Evolutionary conservation across 139 green algal genomes (phyloP).

Genomic region (Coelastrella sp.): DNA sequence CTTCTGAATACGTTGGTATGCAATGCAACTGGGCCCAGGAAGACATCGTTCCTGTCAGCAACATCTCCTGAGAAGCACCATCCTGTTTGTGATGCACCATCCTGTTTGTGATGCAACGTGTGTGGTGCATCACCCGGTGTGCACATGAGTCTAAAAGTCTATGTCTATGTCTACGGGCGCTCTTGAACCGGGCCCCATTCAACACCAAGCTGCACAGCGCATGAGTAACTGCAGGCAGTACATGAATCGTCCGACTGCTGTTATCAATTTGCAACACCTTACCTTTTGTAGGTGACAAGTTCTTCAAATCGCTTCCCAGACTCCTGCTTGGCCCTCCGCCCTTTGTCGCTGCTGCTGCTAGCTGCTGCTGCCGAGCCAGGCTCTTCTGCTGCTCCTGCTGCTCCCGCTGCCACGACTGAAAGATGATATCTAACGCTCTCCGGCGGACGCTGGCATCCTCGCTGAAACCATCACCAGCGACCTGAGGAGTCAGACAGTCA

Average conservation of each 20-base stretch:
- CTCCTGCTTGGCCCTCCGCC: background rate
- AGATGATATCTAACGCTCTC: constrained; percentile 30
- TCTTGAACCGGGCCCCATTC: too few relatives aligned
- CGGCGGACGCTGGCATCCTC: constrained; percentile 4
- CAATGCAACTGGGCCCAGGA: too few relatives aligned
- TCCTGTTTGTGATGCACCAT: too few relatives aligned
- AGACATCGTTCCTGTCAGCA: too few relatives aligned
- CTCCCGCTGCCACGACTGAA: constrained; percentile 10
- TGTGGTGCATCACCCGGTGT: too few relatives aligned
- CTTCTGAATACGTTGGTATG: too few relatives aligned
- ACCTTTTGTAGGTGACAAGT: background rate
- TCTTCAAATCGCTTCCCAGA: background rate
- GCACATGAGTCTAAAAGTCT: too few relatives aligned
- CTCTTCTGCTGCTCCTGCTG: constrained; percentile 14
- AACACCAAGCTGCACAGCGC: background rate
- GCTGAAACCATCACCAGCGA: constrained; percentile 41
- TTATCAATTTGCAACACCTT: background rate
- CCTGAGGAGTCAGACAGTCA: background rate
- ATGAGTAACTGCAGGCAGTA: background rate
- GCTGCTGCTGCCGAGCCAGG: constrained; percentile 5
- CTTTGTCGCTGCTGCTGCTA: background rate
- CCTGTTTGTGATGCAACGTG: too few relatives aligned
- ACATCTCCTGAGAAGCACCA: too few relatives aligned
- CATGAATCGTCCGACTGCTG: background rate
- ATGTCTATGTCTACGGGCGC: too few relatives aligned